A percentile compares a stretch with the other conserved stretches of the same genome.
phyloP scores from a whole-genome alignment of 805 yeast species.

The Sugiyamaella qingdaonensis region DNA sequence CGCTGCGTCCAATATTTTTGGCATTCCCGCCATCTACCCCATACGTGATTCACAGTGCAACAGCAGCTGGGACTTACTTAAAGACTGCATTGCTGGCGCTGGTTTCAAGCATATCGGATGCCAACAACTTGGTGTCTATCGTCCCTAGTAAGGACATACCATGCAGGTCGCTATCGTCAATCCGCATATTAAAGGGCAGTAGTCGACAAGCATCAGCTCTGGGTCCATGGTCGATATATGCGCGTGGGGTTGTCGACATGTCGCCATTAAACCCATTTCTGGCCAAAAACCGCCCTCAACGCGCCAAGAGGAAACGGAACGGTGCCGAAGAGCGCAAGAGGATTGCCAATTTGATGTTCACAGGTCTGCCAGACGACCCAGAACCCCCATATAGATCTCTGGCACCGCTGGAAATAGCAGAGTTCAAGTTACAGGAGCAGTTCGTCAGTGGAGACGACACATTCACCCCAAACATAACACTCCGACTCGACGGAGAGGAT shows the following conservation, averaged over 20 bases:
- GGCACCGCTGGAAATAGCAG: constrained; percentile 16
- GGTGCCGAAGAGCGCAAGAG: constrained; percentile 30
- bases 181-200: constrained; percentile 56
- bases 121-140: constrained; percentile 43
- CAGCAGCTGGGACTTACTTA: constrained; percentile 45
- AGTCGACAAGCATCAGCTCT: constrained; percentile 58
- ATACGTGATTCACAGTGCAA: constrained; percentile 48
- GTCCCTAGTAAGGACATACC: constrained; percentile 36
- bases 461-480: constrained; percentile 9
- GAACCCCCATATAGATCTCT: constrained; percentile 11
- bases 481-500: constrained; percentile 58
- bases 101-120: constrained; percentile 47
- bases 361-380: constrained; percentile 40
- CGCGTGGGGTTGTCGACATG: constrained; percentile 60
- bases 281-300: constrained; percentile 5
- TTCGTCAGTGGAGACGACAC: neutral
- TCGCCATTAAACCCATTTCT: constrained; percentile 48
- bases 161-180: constrained; percentile 48
- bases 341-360: constrained; percentile 56
- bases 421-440: constrained; percentile 12
- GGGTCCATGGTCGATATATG: constrained; percentile 71
- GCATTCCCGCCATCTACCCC: constrained; percentile 68
- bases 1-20: constrained; percentile 60
- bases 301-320: constrained; percentile 27
- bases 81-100: constrained; percentile 58